Percentiles rank a stretch among this genome's conserved stretches.
Evolutionary conservation across 2,329 filamentous ascomycete species (phyloP).

Genomic region (Colletotrichum trifolii): DNA sequence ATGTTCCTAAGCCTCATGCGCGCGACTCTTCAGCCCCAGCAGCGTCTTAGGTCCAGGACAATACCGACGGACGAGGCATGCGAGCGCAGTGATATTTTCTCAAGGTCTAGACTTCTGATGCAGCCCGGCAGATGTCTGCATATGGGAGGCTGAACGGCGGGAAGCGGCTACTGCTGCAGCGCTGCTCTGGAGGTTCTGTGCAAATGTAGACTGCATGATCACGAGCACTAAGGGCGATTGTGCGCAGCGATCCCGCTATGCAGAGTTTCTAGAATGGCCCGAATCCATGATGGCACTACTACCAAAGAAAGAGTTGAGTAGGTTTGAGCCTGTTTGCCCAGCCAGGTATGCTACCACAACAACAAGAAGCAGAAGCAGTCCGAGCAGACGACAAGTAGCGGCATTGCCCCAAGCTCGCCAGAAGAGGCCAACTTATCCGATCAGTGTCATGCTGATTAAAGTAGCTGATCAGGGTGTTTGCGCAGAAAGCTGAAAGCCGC

Average conservation of each 20-base stretch:
- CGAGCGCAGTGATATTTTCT: no score
- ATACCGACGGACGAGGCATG: no score
- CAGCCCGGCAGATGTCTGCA: no score
- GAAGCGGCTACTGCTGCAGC: not conserved
- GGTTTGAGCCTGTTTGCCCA: conserved; percentile 12
- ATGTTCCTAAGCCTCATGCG: no score
- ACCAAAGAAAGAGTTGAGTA: not conserved
- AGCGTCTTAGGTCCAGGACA: no score
- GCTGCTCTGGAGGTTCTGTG: conserved; percentile 6
- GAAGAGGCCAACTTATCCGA: not conserved
- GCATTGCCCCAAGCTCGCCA: conserved; percentile 2
- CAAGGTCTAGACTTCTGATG: no score
- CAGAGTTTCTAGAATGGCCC: conserved; percentile 7
- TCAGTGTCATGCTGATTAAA: conserved; percentile 11
- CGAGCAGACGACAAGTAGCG: conserved; percentile 6
- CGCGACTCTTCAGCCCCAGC: no score
- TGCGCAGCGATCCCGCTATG: no score
- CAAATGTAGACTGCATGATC: not conserved
- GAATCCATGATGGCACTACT: not conserved
- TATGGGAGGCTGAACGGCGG: not conserved
- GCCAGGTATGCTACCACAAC: not conserved
- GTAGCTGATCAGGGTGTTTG: conserved; percentile 12
- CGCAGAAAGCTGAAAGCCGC: not conserved
- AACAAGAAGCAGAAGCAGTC: not conserved
- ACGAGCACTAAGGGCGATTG: no score